Evolutionary conservation across 129 eudicot genomes (phyloP), one percentile per base, ranked within the genome.

Genomic region (Apium graveolens): DNA sequence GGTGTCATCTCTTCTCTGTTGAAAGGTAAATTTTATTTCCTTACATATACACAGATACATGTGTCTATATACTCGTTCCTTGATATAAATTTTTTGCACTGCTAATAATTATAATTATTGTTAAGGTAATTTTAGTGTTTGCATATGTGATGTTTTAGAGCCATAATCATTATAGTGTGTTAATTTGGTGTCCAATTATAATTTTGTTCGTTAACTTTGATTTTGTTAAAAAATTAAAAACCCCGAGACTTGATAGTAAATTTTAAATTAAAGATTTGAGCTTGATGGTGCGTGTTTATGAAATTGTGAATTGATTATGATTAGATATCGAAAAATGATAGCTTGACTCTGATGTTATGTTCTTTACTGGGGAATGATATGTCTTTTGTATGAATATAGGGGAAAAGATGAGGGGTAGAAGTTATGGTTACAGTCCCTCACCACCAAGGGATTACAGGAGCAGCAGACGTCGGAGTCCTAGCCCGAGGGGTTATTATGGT

Each of bases 361-460:
- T 49, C 3, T 31, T 12, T 29, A 31, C 29, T 1, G 2, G 3
- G 38, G 7, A 18, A 65, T 29, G 9, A 14, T 34, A 1, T 2
- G 57, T 39, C 0, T 46, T 42, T 77, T 17, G 32, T 46, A 21
- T 8, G 42, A 51, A 44, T 78, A 51, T 63, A 88, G 92, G 81
- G 66, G 63, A 20, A 80, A 31, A 78, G 63, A 90, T 90, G 96
- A 89, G 92, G 82, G 92, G 89, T 43, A 88, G 93, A 83, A 86
- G 98, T 53, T 87, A 92, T 82, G 85, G 91, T 78, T 90, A 91
- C 78, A 93, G 98, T 70, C 98, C 94, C 42, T 90, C 96, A 9
- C 92, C 96, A 29, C 84, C 90, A 21, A 88, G 93, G 80, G 78
- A 93, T 76, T 79, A 86, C 63, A 43, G 60, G 7, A 86, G 96